phyloP scores from a whole-genome alignment of 2,329 filamentous ascomycete species.

The Hymenoscyphus fraxineus region DNA sequence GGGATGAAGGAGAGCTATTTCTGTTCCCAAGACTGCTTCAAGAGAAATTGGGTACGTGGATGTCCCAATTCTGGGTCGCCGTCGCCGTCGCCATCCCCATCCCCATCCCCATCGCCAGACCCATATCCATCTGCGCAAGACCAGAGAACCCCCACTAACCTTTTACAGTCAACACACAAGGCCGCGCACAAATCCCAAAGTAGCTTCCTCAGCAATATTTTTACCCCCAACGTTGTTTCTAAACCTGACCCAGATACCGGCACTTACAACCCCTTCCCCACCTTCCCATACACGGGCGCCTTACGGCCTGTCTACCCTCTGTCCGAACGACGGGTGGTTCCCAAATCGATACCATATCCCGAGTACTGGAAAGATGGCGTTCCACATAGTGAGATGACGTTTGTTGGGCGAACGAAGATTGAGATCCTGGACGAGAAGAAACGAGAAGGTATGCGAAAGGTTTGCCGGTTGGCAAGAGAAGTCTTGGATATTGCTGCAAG shows the following conservation, averaged over 20 bases:
- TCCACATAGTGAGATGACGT: constrained; percentile 55
- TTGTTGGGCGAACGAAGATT: constrained; percentile 72
- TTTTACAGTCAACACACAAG: constrained; percentile 73
- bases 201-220: constrained; percentile 68
- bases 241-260: constrained; percentile 88
- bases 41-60: constrained; percentile 85
- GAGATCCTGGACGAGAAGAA: constrained; percentile 75
- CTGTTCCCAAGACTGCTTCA: constrained; percentile 98
- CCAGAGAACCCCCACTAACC: constrained; percentile 14
- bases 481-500: constrained; percentile 88
- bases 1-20: constrained; percentile 88
- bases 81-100: too few relatives aligned
- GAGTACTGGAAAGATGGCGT: constrained; percentile 88
- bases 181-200: constrained; percentile 74
- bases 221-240: constrained; percentile 80
- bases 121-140: too few relatives aligned
- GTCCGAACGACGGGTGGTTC: constrained; percentile 67
- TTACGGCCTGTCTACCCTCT: constrained; percentile 86
- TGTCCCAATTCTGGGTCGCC: neutral
- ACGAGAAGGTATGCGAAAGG: constrained; percentile 84
- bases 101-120: too few relatives aligned
- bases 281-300: constrained; percentile 75
- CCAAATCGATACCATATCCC: constrained; percentile 75
- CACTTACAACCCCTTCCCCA: constrained; percentile 87
- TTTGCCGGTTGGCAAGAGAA: constrained; percentile 81